Evolutionary conservation across 2,329 filamentous ascomycete species (phyloP), one percentile per base, ranked within the genome.

Genomic region (Cephalotrichum gorgonifer): DNA sequence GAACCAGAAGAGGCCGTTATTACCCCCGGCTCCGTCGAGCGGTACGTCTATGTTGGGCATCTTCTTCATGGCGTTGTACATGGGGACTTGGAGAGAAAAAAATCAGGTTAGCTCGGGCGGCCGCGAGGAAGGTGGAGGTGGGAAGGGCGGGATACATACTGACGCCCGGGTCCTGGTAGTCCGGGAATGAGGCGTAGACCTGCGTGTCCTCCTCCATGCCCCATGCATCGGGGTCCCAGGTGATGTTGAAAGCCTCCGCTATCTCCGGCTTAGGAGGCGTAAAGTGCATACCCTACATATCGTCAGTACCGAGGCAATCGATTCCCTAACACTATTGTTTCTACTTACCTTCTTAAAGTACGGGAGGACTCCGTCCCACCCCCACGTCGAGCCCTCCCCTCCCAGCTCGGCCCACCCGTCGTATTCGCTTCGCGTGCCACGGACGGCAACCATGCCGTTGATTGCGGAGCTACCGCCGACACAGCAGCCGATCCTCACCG

Each of bases 401-500:
- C 71, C 73, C 1, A 76, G 55, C 3, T 58, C 58, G 31, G 62
- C 63, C 72, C 72, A 76, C 1, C 62, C 59, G 47, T 74, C 60
- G 42, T 72, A 71, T 33, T 71, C 69, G 1, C 59, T 56, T n/a
- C 57, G 55, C 4, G 61, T 60, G 2, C 65, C 64, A 17, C 64
- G 58, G 17, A 63, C 56, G 55, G 62, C 64, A 26, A 66, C 57
- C 53, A 67, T 60, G 11, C 60, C 62, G 56, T 72, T 71, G 47
- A 70, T 53, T 7, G 61, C 62, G 6, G 62, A 64, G 17, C 64
- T 62, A 11, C 69, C 69, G n/a, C 69, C 68, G 39, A 66, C 58
- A 20, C 62, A 61, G 43, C 58, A 55, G 6, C 62, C 64, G n/a
- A 63, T 59, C 1, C 55, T 52, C 1, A 67, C 57, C 3, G 54